Evolutionary conservation across 805 yeast genomes (phyloP), one percentile per base, ranked within the genome.

Genomic region (Teunomyces cretensis): DNA sequence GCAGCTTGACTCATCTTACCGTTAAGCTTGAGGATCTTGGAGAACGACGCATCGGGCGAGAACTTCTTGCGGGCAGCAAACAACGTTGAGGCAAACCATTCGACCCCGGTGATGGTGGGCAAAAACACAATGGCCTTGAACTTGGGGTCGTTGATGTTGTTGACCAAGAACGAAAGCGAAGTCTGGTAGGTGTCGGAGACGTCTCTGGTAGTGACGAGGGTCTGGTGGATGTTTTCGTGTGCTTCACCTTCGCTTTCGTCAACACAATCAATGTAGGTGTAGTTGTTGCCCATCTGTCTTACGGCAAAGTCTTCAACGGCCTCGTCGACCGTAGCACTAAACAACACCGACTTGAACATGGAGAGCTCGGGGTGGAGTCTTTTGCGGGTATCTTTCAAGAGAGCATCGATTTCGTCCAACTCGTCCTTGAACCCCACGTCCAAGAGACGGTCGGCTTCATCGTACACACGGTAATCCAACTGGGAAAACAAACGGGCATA

Each of bases 381-480:
- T 4, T 48, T 43, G 43, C 68, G 64, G 13, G 71, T 59, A 4
- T 56, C 58, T 39, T 68, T 75, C 50, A 88, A 65, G 31, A 56
- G 62, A 9, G 68, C 67, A 36, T 85, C 78, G 45, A 90, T 83
- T 19, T 72, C 68, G 45, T 76, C 74, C 48, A 91, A 72, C 50
- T 80, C 85, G 32, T 76, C 79, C 56, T 79, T 82, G 63, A 92
- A 91, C 13, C 96, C 95, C 49, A 80, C 82, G 62, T 86, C 94
- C 48, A 91, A 74, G 42, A 91, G 68, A 55, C 94, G 79, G 67
- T 91, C 97, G 31, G 97, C 97, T 70, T 91, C 98, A 64, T 91
- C 97, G 51, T 88, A 80, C 32, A 90, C 84, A 49, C 87, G 74
- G 56, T 83, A 79, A 47, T 76, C 76, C 45, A 91, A 71, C 43